Percentiles rank a stretch among this genome's conserved stretches.
These are phyloP conservation scores for Fistulifera pelliculosa DNA, from an alignment of 108 stramenopile species.

Conservation along the genomic window DNA sequence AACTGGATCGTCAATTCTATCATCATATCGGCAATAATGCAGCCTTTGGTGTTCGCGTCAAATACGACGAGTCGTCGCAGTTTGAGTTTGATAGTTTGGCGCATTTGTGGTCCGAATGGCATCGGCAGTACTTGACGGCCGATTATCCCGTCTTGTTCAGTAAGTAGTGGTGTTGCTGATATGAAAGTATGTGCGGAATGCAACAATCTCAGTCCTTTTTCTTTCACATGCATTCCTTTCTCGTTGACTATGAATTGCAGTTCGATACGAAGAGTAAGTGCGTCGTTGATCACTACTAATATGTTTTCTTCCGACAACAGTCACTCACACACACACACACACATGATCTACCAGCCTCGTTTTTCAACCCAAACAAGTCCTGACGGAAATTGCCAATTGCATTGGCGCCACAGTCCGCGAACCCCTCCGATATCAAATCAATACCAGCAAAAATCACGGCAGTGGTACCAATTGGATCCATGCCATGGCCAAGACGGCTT, in stretches of 20 bases:
- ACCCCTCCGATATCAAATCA: background rate
- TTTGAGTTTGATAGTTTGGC: constrained; percentile 33
- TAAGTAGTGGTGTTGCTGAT: no score
- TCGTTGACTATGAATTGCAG: no score
- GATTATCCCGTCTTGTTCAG: constrained; percentile 20
- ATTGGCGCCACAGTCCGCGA: background rate
- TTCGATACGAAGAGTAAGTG: no score
- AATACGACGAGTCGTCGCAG: background rate
- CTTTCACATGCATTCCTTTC: no score
- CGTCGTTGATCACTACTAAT: no score
- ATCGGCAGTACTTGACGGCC: constrained; percentile 52
- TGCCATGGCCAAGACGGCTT: constrained; percentile 1
- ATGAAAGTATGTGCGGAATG: no score
- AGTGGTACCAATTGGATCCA: constrained; percentile 4
- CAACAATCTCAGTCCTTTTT: no score
- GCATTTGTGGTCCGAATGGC: constrained; percentile 67
- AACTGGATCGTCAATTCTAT: constrained; percentile 5
- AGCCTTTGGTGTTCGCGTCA: background rate
- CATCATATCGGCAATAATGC: background rate
- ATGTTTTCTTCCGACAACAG: no score
- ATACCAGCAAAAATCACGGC: constrained; percentile 1
- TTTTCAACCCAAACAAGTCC: background rate
- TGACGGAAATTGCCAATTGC: constrained; percentile 2
- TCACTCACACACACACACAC: background rate
- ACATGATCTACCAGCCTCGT: background rate